Evolutionary conservation across 2,329 filamentous ascomycete genomes (phyloP).

Genomic region (Nigrospora oryzae): DNA sequence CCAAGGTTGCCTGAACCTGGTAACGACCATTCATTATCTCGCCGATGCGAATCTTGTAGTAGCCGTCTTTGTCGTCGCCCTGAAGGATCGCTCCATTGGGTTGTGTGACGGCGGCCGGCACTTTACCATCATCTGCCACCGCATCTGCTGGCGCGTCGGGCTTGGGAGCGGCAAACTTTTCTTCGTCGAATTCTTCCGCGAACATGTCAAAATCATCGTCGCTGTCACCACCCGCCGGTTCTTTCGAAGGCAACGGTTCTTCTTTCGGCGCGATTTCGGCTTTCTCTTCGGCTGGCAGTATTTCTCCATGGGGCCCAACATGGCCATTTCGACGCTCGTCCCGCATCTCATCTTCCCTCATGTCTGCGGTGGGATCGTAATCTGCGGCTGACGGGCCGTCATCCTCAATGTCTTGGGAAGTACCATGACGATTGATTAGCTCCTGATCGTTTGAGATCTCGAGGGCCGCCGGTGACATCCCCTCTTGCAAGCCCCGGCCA

Average conservation of each 20-base stretch:
- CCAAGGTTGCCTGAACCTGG: conserved; percentile 77
- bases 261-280: conserved; percentile 25
- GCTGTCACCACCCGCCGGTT: conserved; percentile 38
- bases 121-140: conserved; percentile 33
- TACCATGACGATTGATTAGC: conserved; percentile 52
- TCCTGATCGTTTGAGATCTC: conserved; percentile 59
- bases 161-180: conserved; percentile 52
- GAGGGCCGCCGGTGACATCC: conserved; percentile 49
- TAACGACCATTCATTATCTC: conserved; percentile 87
- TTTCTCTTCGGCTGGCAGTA: conserved; percentile 29
- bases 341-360: conserved; percentile 61
- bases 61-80: conserved; percentile 89
- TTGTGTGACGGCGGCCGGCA: conserved; percentile 36
- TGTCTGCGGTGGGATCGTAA: conserved; percentile 69
- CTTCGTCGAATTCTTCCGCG: conserved; percentile 67
- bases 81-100: conserved; percentile 71
- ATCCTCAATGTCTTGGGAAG: conserved; percentile 35
- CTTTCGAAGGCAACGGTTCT: conserved; percentile 28
- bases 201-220: conserved; percentile 83
- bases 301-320: conserved; percentile 49
- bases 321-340: conserved; percentile 47
- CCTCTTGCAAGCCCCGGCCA: conserved; percentile 36
- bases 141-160: conserved; percentile 23
- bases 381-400: conserved; percentile 70
- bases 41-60: conserved; percentile 90